These are phyloP conservation scores for Noccaea caerulescens DNA, from an alignment of 345 rosid species.

Conservation along the genomic window DNA sequence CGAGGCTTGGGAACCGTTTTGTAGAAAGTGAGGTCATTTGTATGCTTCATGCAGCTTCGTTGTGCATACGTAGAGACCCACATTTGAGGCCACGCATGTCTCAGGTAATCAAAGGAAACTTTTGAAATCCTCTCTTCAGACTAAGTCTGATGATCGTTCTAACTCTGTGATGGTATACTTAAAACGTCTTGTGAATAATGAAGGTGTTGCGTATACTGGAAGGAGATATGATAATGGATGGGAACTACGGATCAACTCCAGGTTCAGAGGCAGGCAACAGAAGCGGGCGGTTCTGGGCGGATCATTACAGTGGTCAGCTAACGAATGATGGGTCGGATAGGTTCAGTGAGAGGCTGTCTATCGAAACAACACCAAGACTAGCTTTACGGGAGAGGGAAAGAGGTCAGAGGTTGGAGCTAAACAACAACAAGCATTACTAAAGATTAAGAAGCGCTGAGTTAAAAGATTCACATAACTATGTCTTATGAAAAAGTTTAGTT, in stretches of 20 bases:
- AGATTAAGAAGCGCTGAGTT: background rate
- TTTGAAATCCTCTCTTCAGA: background rate
- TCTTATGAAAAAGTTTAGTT: slow-evolving; percentile 31
- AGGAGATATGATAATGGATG: slow-evolving; percentile 83
- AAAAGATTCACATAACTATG: slow-evolving; percentile 2
- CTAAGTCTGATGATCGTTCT: slow-evolving; percentile 9
- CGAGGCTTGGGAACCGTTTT: slow-evolving; percentile 59
- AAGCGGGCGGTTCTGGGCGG: slow-evolving; percentile 80
- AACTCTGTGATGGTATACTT: slow-evolving; percentile 20
- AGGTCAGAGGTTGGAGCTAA: slow-evolving; percentile 45
- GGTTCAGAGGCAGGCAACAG: slow-evolving; percentile 78
- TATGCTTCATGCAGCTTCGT: slow-evolving; percentile 95
- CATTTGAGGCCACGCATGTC: slow-evolving; percentile 96
- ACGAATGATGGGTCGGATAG: slow-evolving; percentile 58
- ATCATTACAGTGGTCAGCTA: slow-evolving; percentile 61
- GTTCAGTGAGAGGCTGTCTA: slow-evolving; percentile 64
- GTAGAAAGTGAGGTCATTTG: slow-evolving; percentile 84
- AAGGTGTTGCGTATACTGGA: slow-evolving; percentile 95
- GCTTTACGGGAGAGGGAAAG: slow-evolving; percentile 53
- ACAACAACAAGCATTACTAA: slow-evolving; percentile 37
- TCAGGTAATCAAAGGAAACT: slow-evolving; percentile 59
- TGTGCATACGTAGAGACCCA: slow-evolving; percentile 89
- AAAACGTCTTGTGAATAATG: slow-evolving; percentile 22
- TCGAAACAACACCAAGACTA: slow-evolving; percentile 50
- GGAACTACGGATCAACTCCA: slow-evolving; percentile 70